Evolutionary conservation across 345 rosid species (phyloP), one percentile per base, ranked within the genome.

Genomic region (Dovyalis caffra): DNA sequence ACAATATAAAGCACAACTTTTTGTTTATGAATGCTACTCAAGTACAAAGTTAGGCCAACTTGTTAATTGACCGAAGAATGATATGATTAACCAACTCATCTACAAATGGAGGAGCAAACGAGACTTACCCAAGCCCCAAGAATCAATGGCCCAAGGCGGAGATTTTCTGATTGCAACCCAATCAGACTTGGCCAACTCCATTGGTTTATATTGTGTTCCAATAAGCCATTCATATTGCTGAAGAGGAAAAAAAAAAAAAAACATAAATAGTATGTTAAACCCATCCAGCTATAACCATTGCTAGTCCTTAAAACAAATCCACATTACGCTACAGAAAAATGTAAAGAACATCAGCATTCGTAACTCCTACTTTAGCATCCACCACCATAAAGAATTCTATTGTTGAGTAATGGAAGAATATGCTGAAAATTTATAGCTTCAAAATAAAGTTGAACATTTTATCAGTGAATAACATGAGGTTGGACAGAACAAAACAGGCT

Each of bases 71-170:
- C 20, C 40, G 8, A 67, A 62, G 47, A 14, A 49, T 20, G n/a
- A 21, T 53, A 21, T 38, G 18, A 28, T 37, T 57, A 40, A 20
- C 4, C 45, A 56, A 18, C 4, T 33, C 6, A 25, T 31, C 32
- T 8, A 49, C 28, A 74, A 73, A 45, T 38, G 67, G 31, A 76
- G 67, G 31, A 76, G 56, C 11, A 58, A 8, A 18, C n/a, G 23
- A 67, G 70, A 77, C 88, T 80, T 83, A 95, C 99, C 99, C 84
- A 95, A 87, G 33, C 99, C 99, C 99, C 98, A 95, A 61, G 99
- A 93, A 86, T 95, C 99, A 83, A 93, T 91, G 72, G 95, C 86
- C 98, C 98, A 95, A 49, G 98, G 90, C 10, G 99, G 97, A 82
- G 97, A 93, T 81, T 93, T 91, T 82, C 99, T 88, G 74, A 95